Conservation (phyloP, 441 rosid species). For the Viola pubescens region DNA sequence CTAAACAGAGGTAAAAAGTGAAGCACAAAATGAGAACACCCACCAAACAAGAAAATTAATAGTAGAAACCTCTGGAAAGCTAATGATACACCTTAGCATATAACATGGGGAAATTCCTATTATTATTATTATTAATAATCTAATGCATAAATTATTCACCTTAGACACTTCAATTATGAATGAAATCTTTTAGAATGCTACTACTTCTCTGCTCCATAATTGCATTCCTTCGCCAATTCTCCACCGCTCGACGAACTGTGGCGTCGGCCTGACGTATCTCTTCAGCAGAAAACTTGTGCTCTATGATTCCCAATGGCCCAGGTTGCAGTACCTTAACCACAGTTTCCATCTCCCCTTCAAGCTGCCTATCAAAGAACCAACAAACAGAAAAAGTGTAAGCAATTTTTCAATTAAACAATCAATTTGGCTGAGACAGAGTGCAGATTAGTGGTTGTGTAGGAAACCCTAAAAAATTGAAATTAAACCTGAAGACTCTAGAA, state of each 20-base stretch:
- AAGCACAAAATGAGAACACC: too few species aligned
- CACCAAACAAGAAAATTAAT: too few species aligned
- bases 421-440: too few species aligned
- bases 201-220: conserved; percentile 36
- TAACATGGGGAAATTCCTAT: background rate
- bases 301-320: conserved; percentile 75
- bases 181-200: conserved; percentile 44
- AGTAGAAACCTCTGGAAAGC: too few species aligned
- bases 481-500: conserved; percentile 45
- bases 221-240: conserved; percentile 56
- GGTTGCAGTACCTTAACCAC: conserved; percentile 79
- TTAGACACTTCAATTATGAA: conserved; percentile 25
- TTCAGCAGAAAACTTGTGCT: conserved; percentile 71
- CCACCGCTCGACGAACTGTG: conserved; percentile 49
- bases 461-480: too few species aligned
- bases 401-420: too few species aligned
- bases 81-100: background rate
- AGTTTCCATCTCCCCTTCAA: conserved; percentile 76
- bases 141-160: too few species aligned
- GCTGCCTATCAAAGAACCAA: conserved; percentile 34
- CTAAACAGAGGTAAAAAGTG: too few species aligned
- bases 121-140: too few species aligned
- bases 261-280: conserved; percentile 59
- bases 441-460: background rate
- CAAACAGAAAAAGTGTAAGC: background rate